Conservation (phyloP, 2,329 filamentous ascomycete species). For the Diaporthe velutina region DNA sequence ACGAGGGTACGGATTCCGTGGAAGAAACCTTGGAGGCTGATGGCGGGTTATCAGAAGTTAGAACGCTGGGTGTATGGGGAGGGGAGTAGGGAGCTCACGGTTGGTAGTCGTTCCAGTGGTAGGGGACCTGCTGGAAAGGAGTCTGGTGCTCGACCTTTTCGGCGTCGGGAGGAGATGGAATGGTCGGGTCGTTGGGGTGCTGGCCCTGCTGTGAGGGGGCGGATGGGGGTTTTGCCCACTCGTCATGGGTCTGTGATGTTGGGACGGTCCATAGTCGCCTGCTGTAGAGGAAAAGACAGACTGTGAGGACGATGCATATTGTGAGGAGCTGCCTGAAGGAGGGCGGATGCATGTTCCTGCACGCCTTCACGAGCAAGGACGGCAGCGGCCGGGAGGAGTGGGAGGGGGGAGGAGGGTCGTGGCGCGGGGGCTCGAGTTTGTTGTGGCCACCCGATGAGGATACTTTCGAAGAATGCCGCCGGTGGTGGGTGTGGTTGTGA, state of each 20-base stretch:
- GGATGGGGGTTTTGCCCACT: constrained; percentile 35
- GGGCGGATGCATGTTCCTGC: constrained; percentile 39
- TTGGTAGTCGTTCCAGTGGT: constrained; percentile 39
- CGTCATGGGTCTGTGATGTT: constrained; percentile 30
- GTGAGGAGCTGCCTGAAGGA: constrained; percentile 39
- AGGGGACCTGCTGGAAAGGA: constrained; percentile 37
- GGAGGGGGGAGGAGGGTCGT: background rate
- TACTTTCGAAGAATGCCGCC: constrained; percentile 17
- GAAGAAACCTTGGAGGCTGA: constrained; percentile 37
- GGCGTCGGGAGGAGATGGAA: constrained; percentile 10
- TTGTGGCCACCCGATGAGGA: constrained; percentile 27
- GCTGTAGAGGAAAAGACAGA: constrained; percentile 40
- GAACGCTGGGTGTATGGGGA: background rate
- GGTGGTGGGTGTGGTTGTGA: constrained; percentile 21
- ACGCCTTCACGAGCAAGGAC: constrained; percentile 29
- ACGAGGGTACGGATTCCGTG: constrained; percentile 39
- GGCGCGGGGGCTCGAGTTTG: background rate
- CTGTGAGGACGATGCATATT: constrained; percentile 36
- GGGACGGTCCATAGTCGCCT: constrained; percentile 37
- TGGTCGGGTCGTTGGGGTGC: background rate
- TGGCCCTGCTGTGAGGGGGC: constrained; percentile 24
- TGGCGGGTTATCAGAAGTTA: background rate
- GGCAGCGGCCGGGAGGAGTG: constrained; percentile 24
- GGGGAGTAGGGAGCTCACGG: constrained; percentile 16
- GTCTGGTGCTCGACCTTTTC: constrained; percentile 33